Conservation (phyloP, 2,329 filamentous ascomycete species). For the Sodiomyces alkalinus region DNA sequence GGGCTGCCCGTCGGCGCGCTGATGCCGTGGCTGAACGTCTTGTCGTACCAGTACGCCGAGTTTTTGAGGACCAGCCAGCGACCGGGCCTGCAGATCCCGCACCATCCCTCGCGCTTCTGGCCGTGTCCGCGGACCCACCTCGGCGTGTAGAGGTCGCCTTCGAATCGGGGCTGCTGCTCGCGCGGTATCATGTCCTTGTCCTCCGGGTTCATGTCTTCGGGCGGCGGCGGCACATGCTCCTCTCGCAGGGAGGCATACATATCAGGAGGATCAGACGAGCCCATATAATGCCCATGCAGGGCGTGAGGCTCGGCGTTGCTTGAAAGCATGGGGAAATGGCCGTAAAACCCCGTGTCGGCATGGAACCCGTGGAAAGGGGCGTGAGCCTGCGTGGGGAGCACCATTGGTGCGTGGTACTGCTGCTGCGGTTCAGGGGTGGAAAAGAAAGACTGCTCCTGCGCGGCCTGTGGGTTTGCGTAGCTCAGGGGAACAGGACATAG, state of each 20-base stretch:
- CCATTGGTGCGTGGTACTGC: constrained; percentile 44
- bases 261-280: constrained; percentile 61
- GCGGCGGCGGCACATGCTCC: constrained; percentile 57
- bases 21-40: constrained; percentile 78
- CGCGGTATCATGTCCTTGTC: constrained; percentile 64
- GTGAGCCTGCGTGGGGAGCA: constrained; percentile 25
- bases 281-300: constrained; percentile 54
- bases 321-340: constrained; percentile 57
- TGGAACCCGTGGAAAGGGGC: constrained; percentile 28
- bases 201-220: constrained; percentile 66
- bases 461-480: constrained; percentile 38
- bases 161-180: constrained; percentile 65
- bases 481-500: constrained; percentile 37
- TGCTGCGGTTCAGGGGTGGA: constrained; percentile 33
- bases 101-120: constrained; percentile 82
- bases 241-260: constrained; percentile 62
- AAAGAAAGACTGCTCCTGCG: constrained; percentile 40
- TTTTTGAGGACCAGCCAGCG: constrained; percentile 82
- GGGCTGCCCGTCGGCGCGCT: constrained; percentile 65
- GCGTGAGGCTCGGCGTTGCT: constrained; percentile 58
- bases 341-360: constrained; percentile 50
- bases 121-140: constrained; percentile 74
- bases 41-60: constrained; percentile 87
- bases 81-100: constrained; percentile 73
- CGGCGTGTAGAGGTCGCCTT: constrained; percentile 70